A percentile compares a stretch with the other conserved stretches of the same genome.
These are phyloP conservation scores for Cinnamomum micranthum DNA, from an alignment of 164 flowering plant genomes.

Conservation along the genomic window DNA sequence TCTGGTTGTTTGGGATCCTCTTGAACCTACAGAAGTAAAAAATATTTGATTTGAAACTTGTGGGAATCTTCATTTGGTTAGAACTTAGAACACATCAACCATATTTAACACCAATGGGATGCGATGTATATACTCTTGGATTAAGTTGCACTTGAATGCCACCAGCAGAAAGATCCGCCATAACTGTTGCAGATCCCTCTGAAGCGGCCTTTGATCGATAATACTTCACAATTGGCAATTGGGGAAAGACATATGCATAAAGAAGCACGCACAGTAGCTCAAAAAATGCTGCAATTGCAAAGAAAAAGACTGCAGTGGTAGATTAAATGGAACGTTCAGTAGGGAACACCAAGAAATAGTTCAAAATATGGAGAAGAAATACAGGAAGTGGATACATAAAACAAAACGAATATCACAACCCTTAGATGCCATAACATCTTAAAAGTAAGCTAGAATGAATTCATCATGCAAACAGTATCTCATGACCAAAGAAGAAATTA, in stretches of 20 bases:
- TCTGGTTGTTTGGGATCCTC: conserved; percentile 23
- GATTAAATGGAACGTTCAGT: neutral
- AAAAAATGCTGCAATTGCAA: conserved; percentile 45
- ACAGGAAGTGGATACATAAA: no score
- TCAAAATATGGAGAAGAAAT: neutral
- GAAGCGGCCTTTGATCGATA: conserved; percentile 73
- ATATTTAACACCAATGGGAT: neutral
- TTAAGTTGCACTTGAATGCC: conserved; percentile 38
- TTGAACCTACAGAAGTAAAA: conserved; percentile 31
- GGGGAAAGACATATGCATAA: conserved; percentile 60
- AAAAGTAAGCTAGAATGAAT: no score
- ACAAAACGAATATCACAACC: neutral
- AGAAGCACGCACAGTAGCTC: conserved; percentile 63
- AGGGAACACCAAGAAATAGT: neutral
- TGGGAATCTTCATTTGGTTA: neutral
- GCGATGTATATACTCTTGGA: neutral
- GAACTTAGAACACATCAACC: neutral
- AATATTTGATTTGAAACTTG: neutral
- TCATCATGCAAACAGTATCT: no score
- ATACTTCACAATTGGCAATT: conserved; percentile 66
- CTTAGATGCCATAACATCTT: neutral
- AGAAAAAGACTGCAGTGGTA: conserved; percentile 56
- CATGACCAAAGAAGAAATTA: no score
- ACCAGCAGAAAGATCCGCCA: conserved; percentile 73
- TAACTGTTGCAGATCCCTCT: conserved; percentile 75